These are phyloP conservation scores for Triangularia verruculosa DNA, from an alignment of 2,329 filamentous ascomycete genomes.

Conservation along the genomic window DNA sequence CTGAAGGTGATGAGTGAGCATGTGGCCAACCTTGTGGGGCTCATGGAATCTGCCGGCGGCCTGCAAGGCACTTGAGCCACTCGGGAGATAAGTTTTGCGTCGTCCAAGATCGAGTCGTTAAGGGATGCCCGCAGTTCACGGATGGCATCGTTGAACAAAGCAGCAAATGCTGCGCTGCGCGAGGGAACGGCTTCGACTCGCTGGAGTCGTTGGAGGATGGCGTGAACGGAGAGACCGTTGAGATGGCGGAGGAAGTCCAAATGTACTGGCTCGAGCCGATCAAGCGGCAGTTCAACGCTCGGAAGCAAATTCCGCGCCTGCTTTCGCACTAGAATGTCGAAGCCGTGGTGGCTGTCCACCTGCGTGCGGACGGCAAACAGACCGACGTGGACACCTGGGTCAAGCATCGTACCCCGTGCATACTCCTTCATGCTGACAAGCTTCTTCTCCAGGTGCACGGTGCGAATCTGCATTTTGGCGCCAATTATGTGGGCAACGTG, in stretches of 20 bases:
- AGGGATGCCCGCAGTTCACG: constrained; percentile 38
- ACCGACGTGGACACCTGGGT: constrained; percentile 55
- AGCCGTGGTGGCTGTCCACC: constrained; percentile 51
- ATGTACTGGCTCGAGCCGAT: constrained; percentile 54
- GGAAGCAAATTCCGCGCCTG: constrained; percentile 59
- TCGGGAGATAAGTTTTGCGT: constrained; percentile 39
- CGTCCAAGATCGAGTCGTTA: constrained; percentile 41
- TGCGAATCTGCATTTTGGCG: constrained; percentile 70
- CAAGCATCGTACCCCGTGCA: constrained; percentile 43
- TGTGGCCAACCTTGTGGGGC: constrained; percentile 18
- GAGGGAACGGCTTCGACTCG: constrained; percentile 29
- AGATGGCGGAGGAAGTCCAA: constrained; percentile 52
- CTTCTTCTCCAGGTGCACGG: constrained; percentile 56
- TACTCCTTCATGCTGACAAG: constrained; percentile 64
- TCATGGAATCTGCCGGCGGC: constrained; percentile 21
- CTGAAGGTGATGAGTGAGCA: constrained; percentile 53
- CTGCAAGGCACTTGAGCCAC: constrained; percentile 40
- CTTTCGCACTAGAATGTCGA: constrained; percentile 60
- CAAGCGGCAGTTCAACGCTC: constrained; percentile 51
- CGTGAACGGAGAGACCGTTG: constrained; percentile 42
- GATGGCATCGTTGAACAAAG: constrained; percentile 32
- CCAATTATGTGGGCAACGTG: constrained; percentile 69
- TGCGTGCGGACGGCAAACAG: constrained; percentile 56
- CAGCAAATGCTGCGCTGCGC: constrained; percentile 21
- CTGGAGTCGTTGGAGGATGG: constrained; percentile 39